These are phyloP conservation scores for Calonectria leucothoes DNA, from an alignment of 2,329 filamentous ascomycete species.

Conservation along the genomic window DNA sequence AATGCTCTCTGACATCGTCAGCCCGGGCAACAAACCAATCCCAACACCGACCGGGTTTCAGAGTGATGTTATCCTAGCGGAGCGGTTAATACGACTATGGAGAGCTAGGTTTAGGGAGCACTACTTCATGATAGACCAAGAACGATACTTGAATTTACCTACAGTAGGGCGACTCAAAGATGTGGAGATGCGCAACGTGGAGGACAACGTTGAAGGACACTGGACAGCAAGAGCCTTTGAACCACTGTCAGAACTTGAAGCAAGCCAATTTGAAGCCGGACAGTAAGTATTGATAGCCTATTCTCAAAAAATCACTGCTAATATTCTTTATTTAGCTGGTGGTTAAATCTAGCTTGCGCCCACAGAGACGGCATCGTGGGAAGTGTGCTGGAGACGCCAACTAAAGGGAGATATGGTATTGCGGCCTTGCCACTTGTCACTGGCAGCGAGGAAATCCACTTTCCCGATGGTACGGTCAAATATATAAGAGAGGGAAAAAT, in stretches of 20 bases:
- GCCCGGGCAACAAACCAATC: constrained; percentile 41
- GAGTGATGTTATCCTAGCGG: constrained; percentile 50
- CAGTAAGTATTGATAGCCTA: constrained; percentile 52
- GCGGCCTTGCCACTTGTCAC: constrained; percentile 62
- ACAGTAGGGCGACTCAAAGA: constrained; percentile 53
- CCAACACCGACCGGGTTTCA: constrained; percentile 46
- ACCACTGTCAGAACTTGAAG: constrained; percentile 53
- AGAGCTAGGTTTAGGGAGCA: constrained; percentile 55
- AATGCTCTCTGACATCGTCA: constrained; percentile 55
- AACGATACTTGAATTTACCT: constrained; percentile 51
- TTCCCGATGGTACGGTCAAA: constrained; percentile 45
- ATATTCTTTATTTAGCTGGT: constrained; percentile 61
- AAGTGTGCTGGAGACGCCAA: constrained; percentile 56
- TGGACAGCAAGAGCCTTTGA: constrained; percentile 51
- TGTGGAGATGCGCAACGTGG: constrained; percentile 51
- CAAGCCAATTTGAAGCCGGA: constrained; percentile 58
- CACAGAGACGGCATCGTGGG: constrained; percentile 66
- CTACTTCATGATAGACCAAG: constrained; percentile 59
- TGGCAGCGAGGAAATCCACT: constrained; percentile 60
- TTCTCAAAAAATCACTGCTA: not conserved
- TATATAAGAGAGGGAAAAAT: constrained; percentile 59
- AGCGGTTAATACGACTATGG: constrained; percentile 57
- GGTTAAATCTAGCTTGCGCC: constrained; percentile 67
- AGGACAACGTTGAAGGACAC: constrained; percentile 44
- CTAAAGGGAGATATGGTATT: constrained; percentile 58